These are phyloP conservation scores for Hypoxylon sp. DNA, from an alignment of 2,329 filamentous ascomycete genomes.

Conservation along the genomic window DNA sequence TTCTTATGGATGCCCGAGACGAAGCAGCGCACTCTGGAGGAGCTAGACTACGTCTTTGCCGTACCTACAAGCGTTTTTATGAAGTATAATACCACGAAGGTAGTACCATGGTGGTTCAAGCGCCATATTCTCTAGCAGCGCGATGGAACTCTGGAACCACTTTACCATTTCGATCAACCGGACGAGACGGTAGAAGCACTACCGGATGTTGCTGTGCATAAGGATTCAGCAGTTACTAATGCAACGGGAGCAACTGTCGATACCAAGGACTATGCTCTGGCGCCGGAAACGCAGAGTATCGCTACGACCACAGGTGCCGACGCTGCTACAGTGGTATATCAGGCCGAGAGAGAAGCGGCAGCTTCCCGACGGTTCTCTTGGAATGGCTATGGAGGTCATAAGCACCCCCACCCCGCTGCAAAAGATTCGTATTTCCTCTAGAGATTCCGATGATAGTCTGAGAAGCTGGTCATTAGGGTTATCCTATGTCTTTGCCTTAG, in stretches of 20 bases:
- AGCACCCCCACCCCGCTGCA: conserved; percentile 19
- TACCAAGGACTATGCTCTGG: conserved; percentile 4
- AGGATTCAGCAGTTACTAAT: conserved; percentile 5
- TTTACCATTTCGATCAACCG: conserved; percentile 24
- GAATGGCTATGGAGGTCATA: conserved; percentile 15
- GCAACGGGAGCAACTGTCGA: conserved; percentile 18
- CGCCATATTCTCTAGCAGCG: conserved; percentile 21
- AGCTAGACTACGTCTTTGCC: conserved; percentile 36
- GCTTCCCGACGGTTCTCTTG: conserved; percentile 23
- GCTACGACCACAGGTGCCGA: conserved; percentile 20
- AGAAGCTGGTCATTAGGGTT: background rate
- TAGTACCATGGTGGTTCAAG: conserved; percentile 34
- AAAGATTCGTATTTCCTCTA: conserved; percentile 16
- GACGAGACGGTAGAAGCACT: background rate
- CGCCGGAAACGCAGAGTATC: conserved; percentile 4
- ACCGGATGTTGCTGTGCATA: conserved; percentile 1
- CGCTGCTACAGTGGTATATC: conserved; percentile 10
- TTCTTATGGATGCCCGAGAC: conserved; percentile 52
- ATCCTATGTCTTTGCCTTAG: background rate
- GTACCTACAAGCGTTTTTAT: conserved; percentile 31
- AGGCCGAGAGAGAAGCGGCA: conserved; percentile 21
- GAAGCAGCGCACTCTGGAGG: conserved; percentile 42
- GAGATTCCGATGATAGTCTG: background rate
- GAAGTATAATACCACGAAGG: conserved; percentile 31
- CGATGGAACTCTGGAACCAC: conserved; percentile 19